Evolutionary conservation across 345 rosid species (phyloP), one percentile per base, ranked within the genome.

Genomic region (Pistacia integerrima): DNA sequence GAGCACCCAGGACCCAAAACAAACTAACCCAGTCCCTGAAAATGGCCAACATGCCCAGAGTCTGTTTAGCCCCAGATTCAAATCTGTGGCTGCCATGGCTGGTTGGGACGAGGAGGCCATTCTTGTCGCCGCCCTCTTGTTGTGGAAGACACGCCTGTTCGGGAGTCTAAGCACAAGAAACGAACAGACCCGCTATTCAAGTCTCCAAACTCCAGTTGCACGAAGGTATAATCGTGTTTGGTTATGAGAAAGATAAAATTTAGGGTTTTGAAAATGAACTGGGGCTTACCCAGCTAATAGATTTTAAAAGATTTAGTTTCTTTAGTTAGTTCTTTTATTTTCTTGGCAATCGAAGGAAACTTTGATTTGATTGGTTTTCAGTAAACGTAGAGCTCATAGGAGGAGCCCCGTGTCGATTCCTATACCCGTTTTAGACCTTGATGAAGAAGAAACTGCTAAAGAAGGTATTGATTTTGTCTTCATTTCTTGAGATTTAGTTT

Each of bases 71-170:
- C 97, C 99, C 33, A 77, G 97, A 78, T 92, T 96, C 85, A 96
- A 84, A 84, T 92, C 95, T 0, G 86, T 82, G 82, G 99, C 94
- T 3, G 97, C 97, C 81, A 82, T 92, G 97, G 98, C 97, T 16
- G 99, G 99, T 20, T 96, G 99, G 99, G 98, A 96, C 64, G 99
- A 92, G 63, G 97, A 92, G 65, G 90, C 97, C 35, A 88, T 96
- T 48, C 69, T 96, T 2, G 38, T 89, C 5, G 97, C 98, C 20
- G 87, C 89, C 78, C 88, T 92, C 88, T 92, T 33, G 84, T 90
- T 0, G 97, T 93, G 0, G 98, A 93, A 5, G 99, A 96, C 84
- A 92, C 98, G 8, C 98, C 98, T 1, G 98, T 92, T 74, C 87
- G 87, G 46, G 81, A 78, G 25, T 77, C 77, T 76, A 96, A 90